A percentile compares a stretch with the other conserved stretches of the same genome.
These are phyloP conservation scores for Chrysoporthe puriensis DNA, from an alignment of 2,329 filamentous ascomycete genomes.

Conservation along the genomic window DNA sequence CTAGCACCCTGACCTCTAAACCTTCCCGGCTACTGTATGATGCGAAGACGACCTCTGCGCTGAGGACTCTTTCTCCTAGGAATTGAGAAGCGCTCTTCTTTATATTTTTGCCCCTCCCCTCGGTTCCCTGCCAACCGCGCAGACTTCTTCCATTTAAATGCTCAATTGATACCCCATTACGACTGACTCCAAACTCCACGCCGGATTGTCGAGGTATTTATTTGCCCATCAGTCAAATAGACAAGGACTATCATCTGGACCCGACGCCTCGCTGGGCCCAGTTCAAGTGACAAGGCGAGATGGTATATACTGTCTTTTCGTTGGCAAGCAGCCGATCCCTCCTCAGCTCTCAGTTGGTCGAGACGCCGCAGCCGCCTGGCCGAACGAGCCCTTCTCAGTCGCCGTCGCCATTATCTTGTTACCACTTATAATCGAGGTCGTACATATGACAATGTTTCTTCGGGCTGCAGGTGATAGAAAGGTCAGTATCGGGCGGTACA, in stretches of 20 bases:
- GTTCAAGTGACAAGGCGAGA: not conserved
- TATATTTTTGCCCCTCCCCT: not conserved
- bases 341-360: constrained; percentile 20
- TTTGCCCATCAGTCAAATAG: constrained; percentile 10
- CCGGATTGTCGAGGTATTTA: constrained; percentile 10
- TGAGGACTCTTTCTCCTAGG: not conserved
- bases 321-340: not conserved
- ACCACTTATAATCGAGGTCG: constrained; percentile 88
- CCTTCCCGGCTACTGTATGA: not conserved
- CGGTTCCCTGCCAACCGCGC: not conserved
- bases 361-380: constrained; percentile 42
- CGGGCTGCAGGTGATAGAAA: constrained; percentile 52
- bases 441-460: constrained; percentile 87
- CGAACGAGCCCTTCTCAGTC: constrained; percentile 72
- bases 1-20: not conserved
- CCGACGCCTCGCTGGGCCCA: not conserved
- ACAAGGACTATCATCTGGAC: not conserved
- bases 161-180: not conserved
- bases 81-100: not conserved
- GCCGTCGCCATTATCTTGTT: constrained; percentile 86
- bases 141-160: not conserved
- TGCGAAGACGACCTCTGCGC: not conserved
- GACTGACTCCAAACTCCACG: constrained; percentile 9
- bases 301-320: not conserved
- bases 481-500: constrained; percentile 16